Percentiles rank a stretch among this genome's conserved stretches.
phyloP scores from a whole-genome alignment of 192 early-diverging fungal genomes.

The Rhizophagus clarus region DNA sequence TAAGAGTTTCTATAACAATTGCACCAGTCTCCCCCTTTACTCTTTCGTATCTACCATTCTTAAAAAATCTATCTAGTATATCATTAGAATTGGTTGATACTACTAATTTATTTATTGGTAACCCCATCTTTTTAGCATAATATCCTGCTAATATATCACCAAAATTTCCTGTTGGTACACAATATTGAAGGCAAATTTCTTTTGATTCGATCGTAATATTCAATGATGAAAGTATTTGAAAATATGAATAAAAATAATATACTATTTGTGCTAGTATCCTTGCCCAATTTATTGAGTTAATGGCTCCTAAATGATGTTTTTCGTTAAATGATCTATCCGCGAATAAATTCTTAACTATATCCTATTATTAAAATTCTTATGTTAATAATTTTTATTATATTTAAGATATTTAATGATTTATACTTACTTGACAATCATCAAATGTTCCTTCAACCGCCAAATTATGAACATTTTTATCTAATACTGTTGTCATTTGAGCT shows the following conservation, averaged over 20 bases:
- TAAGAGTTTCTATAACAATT: conserved; percentile 72
- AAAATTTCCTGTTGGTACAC: conserved; percentile 98
- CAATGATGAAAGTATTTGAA: conserved; percentile 55
- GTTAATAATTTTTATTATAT: too few species aligned
- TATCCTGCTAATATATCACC: conserved; percentile 92
- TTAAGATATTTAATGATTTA: not conserved
- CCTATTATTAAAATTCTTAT: conserved; percentile 44
- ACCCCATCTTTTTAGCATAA: conserved; percentile 88
- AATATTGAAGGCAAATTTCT: conserved; percentile 63
- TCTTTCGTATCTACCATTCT: conserved; percentile 84
- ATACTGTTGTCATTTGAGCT: conserved; percentile 97
- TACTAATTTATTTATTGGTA: conserved; percentile 79
- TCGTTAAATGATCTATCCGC: conserved; percentile 72
- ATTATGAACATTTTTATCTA: conserved; percentile 92
- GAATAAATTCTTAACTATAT: conserved; percentile 92
- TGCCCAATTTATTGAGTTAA: conserved; percentile 99
- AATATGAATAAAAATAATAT: conserved; percentile 96
- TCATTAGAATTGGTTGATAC: conserved; percentile 99
- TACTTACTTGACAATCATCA: conserved; percentile 85
- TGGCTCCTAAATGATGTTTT: conserved; percentile 82
- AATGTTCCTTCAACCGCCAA: conserved; percentile 93
- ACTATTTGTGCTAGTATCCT: conserved; percentile 94
- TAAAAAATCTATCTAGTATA: conserved; percentile 94
- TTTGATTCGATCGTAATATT: conserved; percentile 48
- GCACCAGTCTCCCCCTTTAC: conserved; percentile 41